Conservation (phyloP, 352 stramenopile genomes). For the Pythium vanterpoolii region DNA sequence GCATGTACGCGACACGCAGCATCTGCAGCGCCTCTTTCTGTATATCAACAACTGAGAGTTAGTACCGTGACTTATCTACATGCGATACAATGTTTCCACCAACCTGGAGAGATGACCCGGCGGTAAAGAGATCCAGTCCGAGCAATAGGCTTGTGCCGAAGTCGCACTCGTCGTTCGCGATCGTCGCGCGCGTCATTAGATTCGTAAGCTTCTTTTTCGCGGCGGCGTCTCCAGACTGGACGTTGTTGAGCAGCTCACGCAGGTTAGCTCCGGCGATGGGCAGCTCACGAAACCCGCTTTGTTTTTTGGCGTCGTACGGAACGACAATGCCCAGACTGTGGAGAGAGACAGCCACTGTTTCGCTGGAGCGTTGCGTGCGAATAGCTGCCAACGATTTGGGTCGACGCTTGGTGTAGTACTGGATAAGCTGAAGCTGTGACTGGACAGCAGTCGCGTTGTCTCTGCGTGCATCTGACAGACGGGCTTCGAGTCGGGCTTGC, state of each 20-base stretch:
- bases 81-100: background rate
- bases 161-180: slow-evolving; percentile 68
- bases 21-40: slow-evolving; percentile 48
- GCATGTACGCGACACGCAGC: slow-evolving; percentile 48
- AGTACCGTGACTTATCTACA: background rate
- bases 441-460: background rate
- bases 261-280: slow-evolving; percentile 35
- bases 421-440: slow-evolving; percentile 1
- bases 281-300: slow-evolving; percentile 50
- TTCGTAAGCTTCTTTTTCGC: slow-evolving; percentile 40
- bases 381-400: slow-evolving; percentile 14
- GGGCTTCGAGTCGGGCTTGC: slow-evolving; percentile 1
- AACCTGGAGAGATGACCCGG: slow-evolving; percentile 38
- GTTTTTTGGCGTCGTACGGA: slow-evolving; percentile 43
- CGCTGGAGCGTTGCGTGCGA: slow-evolving; percentile 28
- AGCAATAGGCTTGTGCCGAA: slow-evolving; percentile 64
- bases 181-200: slow-evolving; percentile 60
- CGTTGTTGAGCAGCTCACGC: slow-evolving; percentile 28
- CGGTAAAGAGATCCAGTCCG: slow-evolving; percentile 55
- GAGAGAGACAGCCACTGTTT: slow-evolving; percentile 34
- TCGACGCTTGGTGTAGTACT: background rate
- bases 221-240: slow-evolving; percentile 15
- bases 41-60: background rate
- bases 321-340: slow-evolving; percentile 52
- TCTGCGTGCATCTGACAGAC: background rate